Conservation (phyloP, 495 filamentous ascomycete genomes). For the Penicillium robsamsonii region DNA sequence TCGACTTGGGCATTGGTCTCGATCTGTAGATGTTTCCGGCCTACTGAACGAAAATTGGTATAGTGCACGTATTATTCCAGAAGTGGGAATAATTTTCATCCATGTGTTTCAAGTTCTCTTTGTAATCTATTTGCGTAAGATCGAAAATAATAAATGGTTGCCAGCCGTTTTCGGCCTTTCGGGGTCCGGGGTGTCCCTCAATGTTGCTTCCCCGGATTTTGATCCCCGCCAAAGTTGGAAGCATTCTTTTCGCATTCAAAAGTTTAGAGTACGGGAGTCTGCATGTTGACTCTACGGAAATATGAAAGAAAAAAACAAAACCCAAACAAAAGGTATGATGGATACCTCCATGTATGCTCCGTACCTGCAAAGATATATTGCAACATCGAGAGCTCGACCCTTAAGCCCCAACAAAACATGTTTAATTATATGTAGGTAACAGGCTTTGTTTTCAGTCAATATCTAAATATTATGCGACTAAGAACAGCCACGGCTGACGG, state of each 20-base stretch:
- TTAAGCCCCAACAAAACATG: background rate
- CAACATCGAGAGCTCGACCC: background rate
- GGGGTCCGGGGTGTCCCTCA: conserved; percentile 1
- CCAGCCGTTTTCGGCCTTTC: background rate
- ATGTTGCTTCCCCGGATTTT: conserved; percentile 11
- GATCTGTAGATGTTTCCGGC: background rate
- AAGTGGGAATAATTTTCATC: conserved; percentile 7
- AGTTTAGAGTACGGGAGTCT: background rate
- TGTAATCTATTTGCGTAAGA: conserved; percentile 11
- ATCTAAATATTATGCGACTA: conserved; percentile 3
- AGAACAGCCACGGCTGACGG: background rate
- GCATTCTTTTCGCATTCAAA: background rate
- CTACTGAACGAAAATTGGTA: background rate
- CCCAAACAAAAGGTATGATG: background rate
- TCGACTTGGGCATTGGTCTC: background rate
- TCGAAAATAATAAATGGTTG: conserved; percentile 1
- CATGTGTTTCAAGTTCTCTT: background rate
- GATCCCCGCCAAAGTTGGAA: background rate
- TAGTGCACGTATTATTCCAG: conserved; percentile 10
- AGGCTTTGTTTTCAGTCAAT: background rate
- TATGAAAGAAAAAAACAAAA: background rate
- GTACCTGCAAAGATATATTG: background rate
- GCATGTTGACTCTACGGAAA: background rate
- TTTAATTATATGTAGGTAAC: conserved; percentile 3
- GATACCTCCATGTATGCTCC: background rate